Evolutionary conservation across 352 stramenopile species (phyloP).

Genomic region (Phytophthora citrophthora): DNA sequence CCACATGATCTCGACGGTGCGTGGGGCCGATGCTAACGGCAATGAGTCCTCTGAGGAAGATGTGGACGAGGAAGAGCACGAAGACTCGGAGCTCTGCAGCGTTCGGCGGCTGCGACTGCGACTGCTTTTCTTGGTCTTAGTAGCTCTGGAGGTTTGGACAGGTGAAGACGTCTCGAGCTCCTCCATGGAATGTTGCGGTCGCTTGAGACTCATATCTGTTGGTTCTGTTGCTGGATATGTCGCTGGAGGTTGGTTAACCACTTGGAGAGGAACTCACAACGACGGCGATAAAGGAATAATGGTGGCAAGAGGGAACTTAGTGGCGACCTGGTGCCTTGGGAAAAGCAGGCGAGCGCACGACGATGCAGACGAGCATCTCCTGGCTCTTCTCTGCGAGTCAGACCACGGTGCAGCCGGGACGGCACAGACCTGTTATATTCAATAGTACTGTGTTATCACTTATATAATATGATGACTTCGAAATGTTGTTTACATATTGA

Average conservation of each 20-base stretch:
- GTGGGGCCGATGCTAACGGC: slow-evolving; percentile 36
- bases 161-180: slow-evolving; percentile 7
- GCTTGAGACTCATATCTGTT: slow-evolving; percentile 32
- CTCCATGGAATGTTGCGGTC: slow-evolving; percentile 18
- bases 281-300: slow-evolving; percentile 22
- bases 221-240: not conserved
- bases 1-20: slow-evolving; percentile 79
- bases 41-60: slow-evolving; percentile 10
- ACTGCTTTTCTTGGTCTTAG: slow-evolving; percentile 10
- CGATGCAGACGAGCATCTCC: not conserved
- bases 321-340: slow-evolving; percentile 10
- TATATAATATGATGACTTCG: not conserved
- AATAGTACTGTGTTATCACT: not conserved
- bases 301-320: slow-evolving; percentile 8
- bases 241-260: not conserved
- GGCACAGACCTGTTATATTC: slow-evolving; percentile 5
- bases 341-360: slow-evolving; percentile 27
- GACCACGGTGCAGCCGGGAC: not conserved
- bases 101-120: slow-evolving; percentile 22
- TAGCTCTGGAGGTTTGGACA: not conserved
- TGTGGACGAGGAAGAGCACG: slow-evolving; percentile 12
- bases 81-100: slow-evolving; percentile 17
- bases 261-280: slow-evolving; percentile 1
- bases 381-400: slow-evolving; percentile 25
- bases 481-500: not conserved